Conservation (phyloP, 768 basidiomycete genomes). For the Xanthoconium purpureum region DNA sequence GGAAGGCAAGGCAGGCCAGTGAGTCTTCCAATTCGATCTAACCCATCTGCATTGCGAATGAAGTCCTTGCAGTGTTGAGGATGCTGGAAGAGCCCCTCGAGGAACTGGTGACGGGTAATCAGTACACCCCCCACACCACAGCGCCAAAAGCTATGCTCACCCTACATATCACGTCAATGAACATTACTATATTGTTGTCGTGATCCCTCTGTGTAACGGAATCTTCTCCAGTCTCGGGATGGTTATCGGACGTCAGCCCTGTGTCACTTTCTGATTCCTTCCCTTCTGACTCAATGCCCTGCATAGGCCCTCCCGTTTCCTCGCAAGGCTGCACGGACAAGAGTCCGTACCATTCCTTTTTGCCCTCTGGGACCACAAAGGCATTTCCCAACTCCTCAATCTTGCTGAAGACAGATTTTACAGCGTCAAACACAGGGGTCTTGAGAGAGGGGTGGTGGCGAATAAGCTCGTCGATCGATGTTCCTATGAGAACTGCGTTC, state of each 20-base stretch:
- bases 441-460: constrained; percentile 93
- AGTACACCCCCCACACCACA: neutral
- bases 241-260: constrained; percentile 15
- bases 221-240: constrained; percentile 31
- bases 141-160: constrained; percentile 40
- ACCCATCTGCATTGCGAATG: constrained; percentile 66
- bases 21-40: constrained; percentile 70
- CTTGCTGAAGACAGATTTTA: constrained; percentile 65
- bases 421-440: constrained; percentile 69
- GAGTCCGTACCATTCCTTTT: constrained; percentile 67
- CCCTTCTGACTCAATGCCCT: constrained; percentile 35
- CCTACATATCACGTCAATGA: constrained; percentile 74
- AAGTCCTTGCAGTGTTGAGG: constrained; percentile 88
- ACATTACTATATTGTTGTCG: constrained; percentile 74
- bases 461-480: constrained; percentile 90
- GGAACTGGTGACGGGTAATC: constrained; percentile 51
- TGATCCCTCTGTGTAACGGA: constrained; percentile 47
- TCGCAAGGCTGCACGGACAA: constrained; percentile 29
- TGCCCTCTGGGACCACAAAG: constrained; percentile 53
- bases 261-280: constrained; percentile 20
- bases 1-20: constrained; percentile 85
- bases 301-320: constrained; percentile 46
- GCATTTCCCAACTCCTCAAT: constrained; percentile 72
- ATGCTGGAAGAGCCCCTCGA: constrained; percentile 94
- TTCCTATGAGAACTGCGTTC: constrained; percentile 84